phyloP scores from a whole-genome alignment of 2,329 filamentous ascomycete species.

The Phaeosphaeriaceae sp. region DNA sequence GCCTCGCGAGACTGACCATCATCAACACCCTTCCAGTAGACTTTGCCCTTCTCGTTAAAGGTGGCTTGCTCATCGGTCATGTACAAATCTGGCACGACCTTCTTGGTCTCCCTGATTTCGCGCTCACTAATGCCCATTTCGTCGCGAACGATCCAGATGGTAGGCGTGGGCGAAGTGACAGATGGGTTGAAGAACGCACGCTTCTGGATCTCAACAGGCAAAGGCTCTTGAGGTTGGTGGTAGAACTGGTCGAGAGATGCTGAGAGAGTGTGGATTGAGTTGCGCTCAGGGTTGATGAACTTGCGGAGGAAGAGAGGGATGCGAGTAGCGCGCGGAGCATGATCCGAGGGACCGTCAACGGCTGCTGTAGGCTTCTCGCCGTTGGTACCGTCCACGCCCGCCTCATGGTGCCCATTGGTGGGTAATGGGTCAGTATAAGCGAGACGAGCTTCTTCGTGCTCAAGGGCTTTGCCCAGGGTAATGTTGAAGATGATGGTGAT shows the following conservation, averaged over 20 bases:
- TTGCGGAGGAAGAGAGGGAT: conserved; percentile 42
- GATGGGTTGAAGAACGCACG: conserved; percentile 55
- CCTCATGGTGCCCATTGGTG: conserved; percentile 28
- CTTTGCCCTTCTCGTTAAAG: conserved; percentile 54
- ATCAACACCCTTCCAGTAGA: conserved; percentile 51
- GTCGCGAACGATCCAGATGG: conserved; percentile 56
- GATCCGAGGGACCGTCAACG: conserved; percentile 12
- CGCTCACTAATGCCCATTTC: conserved; percentile 52
- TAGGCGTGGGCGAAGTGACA: conserved; percentile 52
- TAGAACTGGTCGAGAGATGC: conserved; percentile 42
- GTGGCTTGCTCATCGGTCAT: conserved; percentile 55
- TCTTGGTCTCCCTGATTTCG: conserved; percentile 51
- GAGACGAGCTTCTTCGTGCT: conserved; percentile 38
- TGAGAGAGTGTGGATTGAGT: conserved; percentile 37
- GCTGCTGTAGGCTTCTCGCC: conserved; percentile 21
- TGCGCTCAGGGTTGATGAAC: conserved; percentile 44
- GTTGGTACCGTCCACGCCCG: conserved; percentile 16
- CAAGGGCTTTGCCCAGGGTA: conserved; percentile 41
- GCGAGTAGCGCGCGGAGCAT: conserved; percentile 31
- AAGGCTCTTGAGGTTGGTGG: conserved; percentile 38
- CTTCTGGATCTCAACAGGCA: conserved; percentile 45
- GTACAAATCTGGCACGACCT: conserved; percentile 45
- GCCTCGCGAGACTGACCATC: conserved; percentile 50
- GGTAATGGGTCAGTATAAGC: conserved; percentile 34
- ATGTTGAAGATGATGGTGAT: conserved; percentile 52